Conservation (phyloP, 148 eudicot genomes). For the Persicaria maculosa region DNA sequence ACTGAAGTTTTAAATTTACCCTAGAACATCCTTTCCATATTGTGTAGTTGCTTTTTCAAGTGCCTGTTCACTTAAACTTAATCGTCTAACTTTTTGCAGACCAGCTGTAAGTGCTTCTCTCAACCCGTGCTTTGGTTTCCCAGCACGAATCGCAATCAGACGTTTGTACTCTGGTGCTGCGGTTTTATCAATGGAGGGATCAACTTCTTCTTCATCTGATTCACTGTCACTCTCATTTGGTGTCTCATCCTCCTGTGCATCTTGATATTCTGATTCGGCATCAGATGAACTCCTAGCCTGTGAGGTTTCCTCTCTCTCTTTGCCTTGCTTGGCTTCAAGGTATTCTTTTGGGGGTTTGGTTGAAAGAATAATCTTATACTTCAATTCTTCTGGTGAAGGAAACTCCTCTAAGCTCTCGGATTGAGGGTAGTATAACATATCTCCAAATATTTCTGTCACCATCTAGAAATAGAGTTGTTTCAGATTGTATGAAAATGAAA, state of each 20-base stretch:
- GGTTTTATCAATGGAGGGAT: not conserved
- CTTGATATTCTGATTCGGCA: not conserved
- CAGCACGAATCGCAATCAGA: conserved; percentile 35
- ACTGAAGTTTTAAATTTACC: conserved; percentile 19
- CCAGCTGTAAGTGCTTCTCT: conserved; percentile 26
- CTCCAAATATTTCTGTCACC: conserved; percentile 69
- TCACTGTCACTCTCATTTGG: not conserved
- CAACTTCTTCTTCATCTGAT: conserved; percentile 3
- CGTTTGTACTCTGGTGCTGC: conserved; percentile 32
- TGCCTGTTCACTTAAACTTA: conserved; percentile 42
- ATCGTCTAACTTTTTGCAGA: conserved; percentile 21
- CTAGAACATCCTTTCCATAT: conserved; percentile 37
- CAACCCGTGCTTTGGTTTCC: conserved; percentile 32
- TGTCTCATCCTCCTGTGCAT: conserved; percentile 3
- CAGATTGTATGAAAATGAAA: not conserved
- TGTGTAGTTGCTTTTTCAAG: conserved; percentile 32
- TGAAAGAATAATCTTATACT: conserved; percentile 57
- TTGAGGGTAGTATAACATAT: conserved; percentile 46
- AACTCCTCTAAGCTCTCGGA: conserved; percentile 42
- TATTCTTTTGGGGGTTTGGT: conserved; percentile 88
- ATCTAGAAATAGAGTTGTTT: conserved; percentile 29
- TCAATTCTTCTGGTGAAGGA: conserved; percentile 76
- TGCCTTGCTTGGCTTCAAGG: conserved; percentile 43
- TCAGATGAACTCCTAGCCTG: conserved; percentile 7
- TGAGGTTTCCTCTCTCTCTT: conserved; percentile 21